Evolutionary conservation across 129 eudicot genomes (phyloP).

Genomic region (Flaveria linearis): DNA sequence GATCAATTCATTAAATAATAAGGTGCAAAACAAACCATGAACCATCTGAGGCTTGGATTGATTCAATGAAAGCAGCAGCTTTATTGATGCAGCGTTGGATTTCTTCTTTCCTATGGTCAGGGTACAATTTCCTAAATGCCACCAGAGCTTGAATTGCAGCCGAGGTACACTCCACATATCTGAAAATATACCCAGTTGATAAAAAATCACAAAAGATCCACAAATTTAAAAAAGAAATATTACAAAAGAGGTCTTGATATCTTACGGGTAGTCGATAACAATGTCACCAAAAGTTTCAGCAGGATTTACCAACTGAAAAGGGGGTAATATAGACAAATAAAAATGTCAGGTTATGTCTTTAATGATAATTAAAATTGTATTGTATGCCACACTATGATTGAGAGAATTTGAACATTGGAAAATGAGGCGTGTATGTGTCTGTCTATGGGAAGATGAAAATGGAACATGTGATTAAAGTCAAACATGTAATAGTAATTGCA

Average conservation of each 20-base stretch:
- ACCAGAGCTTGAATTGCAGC: slow-evolving; percentile 85
- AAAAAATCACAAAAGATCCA: slow-evolving; percentile 13
- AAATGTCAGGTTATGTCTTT: slow-evolving; percentile 25
- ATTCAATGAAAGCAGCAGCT: slow-evolving; percentile 70
- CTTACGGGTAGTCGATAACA: slow-evolving; percentile 97
- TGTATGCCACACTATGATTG: neutral
- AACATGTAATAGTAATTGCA: slow-evolving; percentile 13
- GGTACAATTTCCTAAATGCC: slow-evolving; percentile 65
- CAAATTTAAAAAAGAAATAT: neutral
- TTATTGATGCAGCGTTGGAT: slow-evolving; percentile 56
- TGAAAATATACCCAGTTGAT: slow-evolving; percentile 28
- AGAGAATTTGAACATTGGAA: neutral
- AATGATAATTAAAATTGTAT: neutral
- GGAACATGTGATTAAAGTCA: neutral
- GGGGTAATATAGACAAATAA: slow-evolving; percentile 18
- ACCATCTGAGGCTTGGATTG: slow-evolving; percentile 73
- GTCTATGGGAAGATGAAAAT: slow-evolving; percentile 1
- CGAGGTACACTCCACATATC: slow-evolving; percentile 96
- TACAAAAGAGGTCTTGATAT: slow-evolving; percentile 24
- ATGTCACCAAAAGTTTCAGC: slow-evolving; percentile 99
- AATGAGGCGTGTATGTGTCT: neutral
- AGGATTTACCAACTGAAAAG: slow-evolving; percentile 76
- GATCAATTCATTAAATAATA: slow-evolving; percentile 18
- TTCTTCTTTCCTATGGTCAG: slow-evolving; percentile 79
- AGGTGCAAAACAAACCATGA: slow-evolving; percentile 66